Percentiles rank a stretch among this genome's conserved stretches.
phyloP scores from a whole-genome alignment of 768 basidiomycete genomes.

The Tulasnella sp. region DNA sequence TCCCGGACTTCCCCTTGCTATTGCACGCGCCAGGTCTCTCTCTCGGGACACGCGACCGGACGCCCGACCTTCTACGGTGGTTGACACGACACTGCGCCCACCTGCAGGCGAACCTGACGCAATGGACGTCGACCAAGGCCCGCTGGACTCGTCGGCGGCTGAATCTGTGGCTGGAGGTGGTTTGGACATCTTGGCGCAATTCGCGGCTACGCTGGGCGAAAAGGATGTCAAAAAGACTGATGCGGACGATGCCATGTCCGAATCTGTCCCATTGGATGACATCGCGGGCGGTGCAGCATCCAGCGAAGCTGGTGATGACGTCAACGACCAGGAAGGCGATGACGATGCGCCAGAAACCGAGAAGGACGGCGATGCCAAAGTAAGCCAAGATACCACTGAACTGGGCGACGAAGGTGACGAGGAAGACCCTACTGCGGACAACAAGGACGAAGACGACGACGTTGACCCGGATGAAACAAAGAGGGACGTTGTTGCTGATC shows the following conservation, averaged over 20 bases:
- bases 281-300: not conserved
- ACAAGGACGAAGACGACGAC: conserved; percentile 9
- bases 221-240: not conserved
- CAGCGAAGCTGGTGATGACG: not conserved
- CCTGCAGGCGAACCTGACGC: not conserved
- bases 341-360: conserved; percentile 37
- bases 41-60: not conserved
- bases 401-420: not conserved
- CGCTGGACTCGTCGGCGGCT: not conserved
- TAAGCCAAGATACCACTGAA: conserved; percentile 15
- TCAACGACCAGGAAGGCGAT: conserved; percentile 8
- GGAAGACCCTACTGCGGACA: not conserved
- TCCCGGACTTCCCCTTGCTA: not conserved
- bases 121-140: not conserved
- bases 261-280: not conserved
- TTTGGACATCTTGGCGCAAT: conserved; percentile 6
- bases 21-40: not conserved
- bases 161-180: not conserved
- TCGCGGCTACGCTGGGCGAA: not conserved
- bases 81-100: not conserved
- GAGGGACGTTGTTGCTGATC: not conserved
- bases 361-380: conserved; percentile 31
- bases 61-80: not conserved
- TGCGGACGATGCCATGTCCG: not conserved
- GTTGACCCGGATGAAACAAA: not conserved